Evolutionary conservation across 2,329 filamentous ascomycete genomes (phyloP).

Genomic region (Aschersonia sp.): DNA sequence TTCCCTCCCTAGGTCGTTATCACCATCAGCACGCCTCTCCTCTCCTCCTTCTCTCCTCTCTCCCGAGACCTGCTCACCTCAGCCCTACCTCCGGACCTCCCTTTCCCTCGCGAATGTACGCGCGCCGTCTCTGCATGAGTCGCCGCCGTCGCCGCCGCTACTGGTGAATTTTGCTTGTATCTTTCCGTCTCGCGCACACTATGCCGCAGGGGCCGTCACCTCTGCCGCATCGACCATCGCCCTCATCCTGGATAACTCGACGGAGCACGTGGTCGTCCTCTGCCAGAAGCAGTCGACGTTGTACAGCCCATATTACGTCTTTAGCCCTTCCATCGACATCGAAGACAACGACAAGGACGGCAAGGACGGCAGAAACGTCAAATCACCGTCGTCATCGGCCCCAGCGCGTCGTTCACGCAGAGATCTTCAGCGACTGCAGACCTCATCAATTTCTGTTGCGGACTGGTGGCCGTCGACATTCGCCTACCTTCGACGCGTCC

Average conservation of each 20-base stretch:
- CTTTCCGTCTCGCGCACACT: constrained; percentile 12
- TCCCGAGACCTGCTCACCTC: too few species aligned
- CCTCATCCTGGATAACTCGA: constrained; percentile 40
- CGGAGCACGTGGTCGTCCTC: constrained; percentile 21
- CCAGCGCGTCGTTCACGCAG: constrained; percentile 27
- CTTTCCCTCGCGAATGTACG: too few species aligned
- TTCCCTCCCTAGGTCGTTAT: too few species aligned
- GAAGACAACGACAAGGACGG: constrained; percentile 5
- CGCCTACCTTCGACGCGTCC: constrained; percentile 29
- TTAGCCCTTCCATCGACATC: constrained; percentile 6
- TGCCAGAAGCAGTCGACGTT: constrained; percentile 3
- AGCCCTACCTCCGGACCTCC: too few species aligned
- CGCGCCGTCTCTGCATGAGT: too few species aligned
- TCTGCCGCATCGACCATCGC: constrained; percentile 33
- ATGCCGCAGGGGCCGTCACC: constrained; percentile 42
- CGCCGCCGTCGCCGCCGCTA: too few species aligned
- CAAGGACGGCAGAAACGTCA: background rate
- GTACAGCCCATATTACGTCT: constrained; percentile 6
- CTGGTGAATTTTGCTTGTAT: too few species aligned
- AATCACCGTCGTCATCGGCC: constrained; percentile 2
- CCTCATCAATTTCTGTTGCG: constrained; percentile 23
- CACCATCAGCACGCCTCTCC: too few species aligned
- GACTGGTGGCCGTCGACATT: constrained; percentile 30
- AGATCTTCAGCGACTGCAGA: constrained; percentile 20
- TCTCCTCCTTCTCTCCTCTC: too few species aligned